A percentile compares a stretch with the other conserved stretches of the same genome.
These are phyloP conservation scores for Linnemannia elongata DNA, from an alignment of 192 early-diverging fungal genomes.

Conservation along the genomic window DNA sequence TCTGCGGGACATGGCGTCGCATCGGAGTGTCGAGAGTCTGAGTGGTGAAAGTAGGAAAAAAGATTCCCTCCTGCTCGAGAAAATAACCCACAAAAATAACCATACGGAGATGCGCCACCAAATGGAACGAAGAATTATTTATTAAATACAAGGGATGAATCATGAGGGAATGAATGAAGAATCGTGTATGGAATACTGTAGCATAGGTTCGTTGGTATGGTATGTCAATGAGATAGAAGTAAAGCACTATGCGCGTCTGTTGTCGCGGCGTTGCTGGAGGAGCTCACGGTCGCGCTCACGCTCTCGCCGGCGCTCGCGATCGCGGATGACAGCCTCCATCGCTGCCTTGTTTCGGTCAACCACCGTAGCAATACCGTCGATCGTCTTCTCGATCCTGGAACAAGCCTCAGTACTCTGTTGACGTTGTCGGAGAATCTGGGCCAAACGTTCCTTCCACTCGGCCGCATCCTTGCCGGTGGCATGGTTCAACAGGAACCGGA, in stretches of 20 bases:
- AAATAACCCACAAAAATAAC: background rate
- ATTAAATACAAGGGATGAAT: background rate
- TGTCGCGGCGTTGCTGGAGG: constrained; percentile 17
- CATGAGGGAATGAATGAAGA: background rate
- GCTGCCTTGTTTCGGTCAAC: constrained; percentile 48
- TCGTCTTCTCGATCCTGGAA: constrained; percentile 16
- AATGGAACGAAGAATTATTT: background rate
- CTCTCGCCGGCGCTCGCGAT: constrained; percentile 41
- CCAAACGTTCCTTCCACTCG: constrained; percentile 51
- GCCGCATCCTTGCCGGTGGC: constrained; percentile 44
- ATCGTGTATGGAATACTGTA: background rate
- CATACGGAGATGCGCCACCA: background rate
- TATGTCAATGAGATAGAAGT: background rate
- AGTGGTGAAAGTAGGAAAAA: background rate
- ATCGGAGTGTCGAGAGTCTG: background rate
- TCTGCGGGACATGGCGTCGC: constrained; percentile 8
- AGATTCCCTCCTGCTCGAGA: no score
- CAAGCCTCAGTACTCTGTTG: constrained; percentile 39
- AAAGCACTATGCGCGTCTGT: background rate
- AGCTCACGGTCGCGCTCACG: constrained; percentile 36
- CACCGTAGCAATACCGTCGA: constrained; percentile 27
- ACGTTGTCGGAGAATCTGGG: constrained; percentile 45
- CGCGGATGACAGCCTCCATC: constrained; percentile 51
- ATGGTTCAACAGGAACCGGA: constrained; percentile 51
- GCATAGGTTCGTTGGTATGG: background rate